Conservation (phyloP, 1,139 yeast species). For the Spathaspora sp. region DNA sequence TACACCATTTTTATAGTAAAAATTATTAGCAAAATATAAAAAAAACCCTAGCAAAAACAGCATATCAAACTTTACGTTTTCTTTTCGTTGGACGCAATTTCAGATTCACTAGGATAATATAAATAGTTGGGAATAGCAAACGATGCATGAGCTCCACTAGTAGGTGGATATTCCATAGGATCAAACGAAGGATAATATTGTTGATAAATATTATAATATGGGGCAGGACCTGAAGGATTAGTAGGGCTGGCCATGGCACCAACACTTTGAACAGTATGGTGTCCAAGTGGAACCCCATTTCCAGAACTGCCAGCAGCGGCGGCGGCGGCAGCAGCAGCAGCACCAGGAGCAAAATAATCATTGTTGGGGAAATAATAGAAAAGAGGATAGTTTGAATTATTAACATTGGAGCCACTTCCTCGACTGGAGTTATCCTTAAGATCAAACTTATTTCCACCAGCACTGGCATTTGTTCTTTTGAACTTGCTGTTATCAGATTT, state of each 20-base stretch:
- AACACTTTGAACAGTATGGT: constrained; percentile 4
- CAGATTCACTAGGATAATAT: constrained; percentile 15
- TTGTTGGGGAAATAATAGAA: constrained; percentile 24
- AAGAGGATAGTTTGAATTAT: constrained; percentile 16
- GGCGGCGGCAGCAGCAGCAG: no score
- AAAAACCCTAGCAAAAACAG: background rate
- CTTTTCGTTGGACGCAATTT: constrained; percentile 12
- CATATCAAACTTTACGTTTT: constrained; percentile 5
- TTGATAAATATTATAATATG: constrained; percentile 20
- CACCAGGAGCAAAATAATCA: constrained; percentile 12
- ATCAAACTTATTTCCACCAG: constrained; percentile 4
- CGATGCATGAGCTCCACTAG: constrained; percentile 7
- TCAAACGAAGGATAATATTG: constrained; percentile 14
- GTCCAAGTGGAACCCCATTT: background rate
- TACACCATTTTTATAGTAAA: constrained; percentile 2
- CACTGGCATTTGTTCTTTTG: background rate
- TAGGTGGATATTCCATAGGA: constrained; percentile 3
- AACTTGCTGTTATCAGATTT: background rate
- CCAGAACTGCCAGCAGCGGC: no score
- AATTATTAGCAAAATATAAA: constrained; percentile 1
- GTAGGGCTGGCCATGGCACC: background rate
- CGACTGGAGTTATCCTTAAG: background rate
- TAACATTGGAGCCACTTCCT: constrained; percentile 1
- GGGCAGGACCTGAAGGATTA: constrained; percentile 8
- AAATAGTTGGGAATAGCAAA: constrained; percentile 14